Conservation (phyloP, 768 basidiomycete species). For the Psilocybe tampanensis region DNA sequence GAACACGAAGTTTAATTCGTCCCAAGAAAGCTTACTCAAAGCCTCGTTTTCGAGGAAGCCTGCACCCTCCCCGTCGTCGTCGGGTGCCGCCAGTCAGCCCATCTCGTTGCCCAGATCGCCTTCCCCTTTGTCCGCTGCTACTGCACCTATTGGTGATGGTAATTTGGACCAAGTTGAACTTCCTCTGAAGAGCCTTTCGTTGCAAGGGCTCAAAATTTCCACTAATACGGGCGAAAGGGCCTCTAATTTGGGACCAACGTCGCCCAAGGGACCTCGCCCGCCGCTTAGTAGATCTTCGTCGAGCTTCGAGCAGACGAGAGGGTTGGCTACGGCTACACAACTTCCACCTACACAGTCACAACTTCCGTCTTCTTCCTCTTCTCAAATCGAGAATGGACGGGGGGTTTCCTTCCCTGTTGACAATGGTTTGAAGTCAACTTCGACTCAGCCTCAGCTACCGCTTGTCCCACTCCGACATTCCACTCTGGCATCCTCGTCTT, state of each 20-base stretch:
- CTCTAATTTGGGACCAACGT: background rate
- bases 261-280: constrained; percentile 15
- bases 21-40: constrained; percentile 21
- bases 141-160: background rate
- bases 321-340: too few relatives aligned
- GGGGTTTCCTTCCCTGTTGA: too few relatives aligned
- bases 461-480: background rate
- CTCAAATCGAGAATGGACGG: background rate
- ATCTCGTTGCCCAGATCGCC: constrained; percentile 6
- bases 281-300: background rate
- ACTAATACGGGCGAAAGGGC: background rate
- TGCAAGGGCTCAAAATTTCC: constrained; percentile 4
- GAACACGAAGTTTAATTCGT: constrained; percentile 12
- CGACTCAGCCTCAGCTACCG: background rate
- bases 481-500: too few relatives aligned
- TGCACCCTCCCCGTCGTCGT: background rate
- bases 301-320: background rate
- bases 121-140: constrained; percentile 3
- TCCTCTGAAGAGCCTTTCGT: background rate
- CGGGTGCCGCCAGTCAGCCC: background rate
- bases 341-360: background rate
- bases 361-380: background rate
- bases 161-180: background rate
- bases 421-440: background rate
- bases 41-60: constrained; percentile 20